Evolutionary conservation across 495 filamentous ascomycete genomes (phyloP), one percentile per base, ranked within the genome.

Genomic region (Daldinia childiae): DNA sequence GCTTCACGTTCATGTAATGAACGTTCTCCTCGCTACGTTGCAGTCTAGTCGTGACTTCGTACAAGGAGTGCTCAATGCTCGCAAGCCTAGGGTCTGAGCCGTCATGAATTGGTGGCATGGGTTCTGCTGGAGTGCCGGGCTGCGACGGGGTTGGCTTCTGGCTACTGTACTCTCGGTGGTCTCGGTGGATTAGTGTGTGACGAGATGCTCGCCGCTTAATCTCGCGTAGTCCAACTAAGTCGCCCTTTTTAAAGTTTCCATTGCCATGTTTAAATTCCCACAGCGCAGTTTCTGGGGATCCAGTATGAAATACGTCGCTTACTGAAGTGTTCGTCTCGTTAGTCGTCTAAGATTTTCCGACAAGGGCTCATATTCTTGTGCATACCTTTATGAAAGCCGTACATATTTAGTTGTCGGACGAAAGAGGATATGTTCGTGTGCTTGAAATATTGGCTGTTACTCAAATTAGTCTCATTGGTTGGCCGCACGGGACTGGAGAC

Each of bases 211-310:
- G 88, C 69, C 95, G 90, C 79, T 98, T 98, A 82, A 99, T 99
- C 79, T 99, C 95, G 41, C 95, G 87, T 58, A 99, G 82, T 50
- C 95, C 94, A 56, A 93, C 89, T 48, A 99, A 82, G 79, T 99
- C 95, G 51, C 95, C 95, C 71, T 94, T 88, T 80, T 94, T 97
- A 84, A 99, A 99, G 79, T 92, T 98, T 32, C 95, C 95, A 78
- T 95, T 97, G 56, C 95, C 95, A 78, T 99, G 95, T 81, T 98
- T 99, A 79, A 99, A 99, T 78, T 99, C 95, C 95, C 95, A 99
- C 17, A 99, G 84, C 4, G 95, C 92, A 56, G 95, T 92, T 75
- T 99, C 96, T 3, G 95, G 93, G n/a, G 90, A 92, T 12, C 96
- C 94, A 41, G 93, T 97, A 77, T 98, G 95, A 78, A 99, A 99